These are phyloP conservation scores for Calycina marina DNA, from an alignment of 2,329 filamentous ascomycete species.

Conservation along the genomic window DNA sequence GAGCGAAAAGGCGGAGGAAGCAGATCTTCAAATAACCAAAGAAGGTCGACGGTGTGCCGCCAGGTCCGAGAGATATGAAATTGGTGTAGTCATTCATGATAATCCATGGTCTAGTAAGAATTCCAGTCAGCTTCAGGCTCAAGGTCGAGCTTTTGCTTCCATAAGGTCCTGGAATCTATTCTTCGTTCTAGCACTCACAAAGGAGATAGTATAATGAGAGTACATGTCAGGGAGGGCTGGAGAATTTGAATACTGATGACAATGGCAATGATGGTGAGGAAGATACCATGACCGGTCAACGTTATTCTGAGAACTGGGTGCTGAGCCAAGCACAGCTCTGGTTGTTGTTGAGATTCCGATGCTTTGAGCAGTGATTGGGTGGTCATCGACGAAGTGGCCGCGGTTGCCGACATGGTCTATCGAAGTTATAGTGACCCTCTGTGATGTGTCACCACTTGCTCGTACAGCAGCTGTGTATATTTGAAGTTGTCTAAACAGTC, in stretches of 20 bases:
- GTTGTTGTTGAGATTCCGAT: too few relatives aligned
- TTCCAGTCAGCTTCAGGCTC: too few relatives aligned
- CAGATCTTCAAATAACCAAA: slow-evolving; percentile 60
- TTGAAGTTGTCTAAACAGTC: too few relatives aligned
- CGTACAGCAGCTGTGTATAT: too few relatives aligned
- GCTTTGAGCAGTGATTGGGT: too few relatives aligned
- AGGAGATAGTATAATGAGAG: slow-evolving; percentile 35
- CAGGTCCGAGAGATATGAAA: slow-evolving; percentile 65
- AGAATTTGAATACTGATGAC: slow-evolving; percentile 37
- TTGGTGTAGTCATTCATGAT: slow-evolving; percentile 59
- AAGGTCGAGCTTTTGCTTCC: too few relatives aligned
- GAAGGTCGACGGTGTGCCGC: slow-evolving; percentile 64
- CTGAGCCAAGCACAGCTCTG: slow-evolving; percentile 12
- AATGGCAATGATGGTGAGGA: slow-evolving; percentile 36
- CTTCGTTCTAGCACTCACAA: too few relatives aligned
- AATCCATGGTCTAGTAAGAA: slow-evolving; percentile 25
- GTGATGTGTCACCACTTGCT: too few relatives aligned
- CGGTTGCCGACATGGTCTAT: too few relatives aligned
- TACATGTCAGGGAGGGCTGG: slow-evolving; percentile 31
- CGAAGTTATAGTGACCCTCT: too few relatives aligned
- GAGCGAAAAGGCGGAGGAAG: slow-evolving; percentile 54
- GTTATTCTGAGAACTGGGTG: slow-evolving; percentile 18
- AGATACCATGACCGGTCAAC: slow-evolving; percentile 16
- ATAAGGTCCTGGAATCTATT: too few relatives aligned
- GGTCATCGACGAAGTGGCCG: too few relatives aligned